These are phyloP conservation scores for Zarea fungicola DNA, from an alignment of 2,329 filamentous ascomycete genomes.

Conservation along the genomic window DNA sequence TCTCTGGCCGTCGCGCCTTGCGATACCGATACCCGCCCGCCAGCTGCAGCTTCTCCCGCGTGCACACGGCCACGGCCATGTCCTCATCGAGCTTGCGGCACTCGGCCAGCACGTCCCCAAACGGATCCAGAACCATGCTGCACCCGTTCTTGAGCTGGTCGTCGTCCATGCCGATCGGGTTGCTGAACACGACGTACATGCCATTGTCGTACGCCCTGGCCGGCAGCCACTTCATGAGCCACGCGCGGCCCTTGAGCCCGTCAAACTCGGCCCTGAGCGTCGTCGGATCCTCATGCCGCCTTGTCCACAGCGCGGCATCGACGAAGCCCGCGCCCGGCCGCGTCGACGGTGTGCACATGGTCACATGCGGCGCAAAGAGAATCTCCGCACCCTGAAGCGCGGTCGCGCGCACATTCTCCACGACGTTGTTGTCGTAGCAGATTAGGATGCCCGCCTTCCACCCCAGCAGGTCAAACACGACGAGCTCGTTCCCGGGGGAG, in stretches of 20 bases:
- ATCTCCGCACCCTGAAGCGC: constrained; percentile 16
- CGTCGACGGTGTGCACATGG: constrained; percentile 18
- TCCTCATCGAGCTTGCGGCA: constrained; percentile 15
- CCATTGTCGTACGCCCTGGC: constrained; percentile 17
- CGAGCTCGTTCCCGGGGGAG: constrained; percentile 12
- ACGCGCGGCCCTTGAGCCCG: constrained; percentile 17
- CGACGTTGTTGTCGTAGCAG: constrained; percentile 20
- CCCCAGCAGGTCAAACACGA: constrained; percentile 17
- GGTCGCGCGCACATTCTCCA: constrained; percentile 17
- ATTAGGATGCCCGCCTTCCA: constrained; percentile 18
- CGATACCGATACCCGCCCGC: constrained; percentile 16
- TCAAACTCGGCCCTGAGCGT: constrained; percentile 17
- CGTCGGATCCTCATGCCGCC: constrained; percentile 14
- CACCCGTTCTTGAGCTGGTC: constrained; percentile 19
- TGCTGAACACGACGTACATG: constrained; percentile 18
- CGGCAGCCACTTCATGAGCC: constrained; percentile 19
- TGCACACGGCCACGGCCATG: constrained; percentile 16
- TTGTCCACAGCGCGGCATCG: constrained; percentile 12
- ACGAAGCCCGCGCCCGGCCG: constrained; percentile 18
- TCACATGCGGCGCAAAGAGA: constrained; percentile 18
- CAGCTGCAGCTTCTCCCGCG: constrained; percentile 15
- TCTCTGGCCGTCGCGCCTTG: constrained; percentile 13
- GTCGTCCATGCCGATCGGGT: constrained; percentile 18
- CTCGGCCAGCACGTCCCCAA: constrained; percentile 17
- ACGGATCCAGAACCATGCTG: constrained; percentile 17